Base-by-base conservation (phyloP, 2,329 filamentous ascomycete genomes). In the Colletotrichum sublineola region DNA sequence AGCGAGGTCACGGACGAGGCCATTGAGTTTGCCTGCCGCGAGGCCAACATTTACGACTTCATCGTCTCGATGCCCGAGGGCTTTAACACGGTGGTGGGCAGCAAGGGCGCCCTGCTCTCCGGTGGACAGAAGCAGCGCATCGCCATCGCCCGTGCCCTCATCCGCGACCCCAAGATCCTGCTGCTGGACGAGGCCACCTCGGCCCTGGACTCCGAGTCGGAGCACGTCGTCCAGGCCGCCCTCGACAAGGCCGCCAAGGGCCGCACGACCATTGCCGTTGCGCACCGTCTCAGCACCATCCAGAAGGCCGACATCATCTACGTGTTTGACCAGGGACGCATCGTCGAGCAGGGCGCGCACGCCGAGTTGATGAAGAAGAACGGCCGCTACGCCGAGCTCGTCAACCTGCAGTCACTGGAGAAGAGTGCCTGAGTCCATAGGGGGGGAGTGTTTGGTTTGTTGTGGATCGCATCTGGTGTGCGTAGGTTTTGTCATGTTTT, bases 61-160 rank as follows among this genome's bases (percentile, higher is more conserved):
- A 95, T 97, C 83, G 86, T 94, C 76, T 96, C 93, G 5, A 85
- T 97, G 24, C 94, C 94, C 1, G 94, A 97, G 2, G 95, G 94
- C 20, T 95, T 97, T 84, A 89, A 91, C 78, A 97, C 95, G 0
- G 79, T 95, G 2, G 95, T 97, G 40, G 96, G 96, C 38, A 93
- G 89, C 80, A 97, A 97, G 84, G 96, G 96, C 56, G 88, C 90
- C 20, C 89, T 98, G 79, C 84, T 97, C 20, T 95, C 92, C 2
- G 96, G 96, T 67, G 96, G 96, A 0, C 96, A 98, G 82, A 97
- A 97, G 80, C 96, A 98, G 82, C 93, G 96, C 73, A 92, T 98
- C 46, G 96, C 95, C 62, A 98, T 98, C 79, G 96, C 96, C 4
- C 91, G 96, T 6, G 96, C 96, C 0, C 86, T 98, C 15, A 91